Percentiles rank a stretch among this genome's conserved stretches.
Conservation (phyloP, 805 yeast species). For the Suhomyces canberraensis region DNA sequence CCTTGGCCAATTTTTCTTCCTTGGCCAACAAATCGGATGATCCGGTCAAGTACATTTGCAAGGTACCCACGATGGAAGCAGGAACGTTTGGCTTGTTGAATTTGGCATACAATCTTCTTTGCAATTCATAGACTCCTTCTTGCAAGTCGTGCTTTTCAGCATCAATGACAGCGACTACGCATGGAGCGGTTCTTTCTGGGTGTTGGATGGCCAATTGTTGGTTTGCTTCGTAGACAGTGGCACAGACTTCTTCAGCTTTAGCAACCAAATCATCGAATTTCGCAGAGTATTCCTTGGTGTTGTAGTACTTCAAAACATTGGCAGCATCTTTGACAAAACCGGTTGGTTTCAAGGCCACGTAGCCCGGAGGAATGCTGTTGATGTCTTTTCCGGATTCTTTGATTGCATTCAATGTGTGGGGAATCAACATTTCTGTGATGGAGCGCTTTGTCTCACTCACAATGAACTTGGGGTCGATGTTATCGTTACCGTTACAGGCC, state of each 20-base stretch:
- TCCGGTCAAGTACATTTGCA: constrained; percentile 85
- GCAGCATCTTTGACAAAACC: constrained; percentile 81
- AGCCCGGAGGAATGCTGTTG: constrained; percentile 82
- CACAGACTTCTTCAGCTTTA: constrained; percentile 64
- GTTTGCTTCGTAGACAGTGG: constrained; percentile 54
- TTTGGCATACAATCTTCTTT: constrained; percentile 70
- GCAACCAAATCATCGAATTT: constrained; percentile 58
- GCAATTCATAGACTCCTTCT: constrained; percentile 87
- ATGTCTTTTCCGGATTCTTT: constrained; percentile 42
- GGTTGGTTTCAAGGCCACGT: constrained; percentile 90
- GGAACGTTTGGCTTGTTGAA: constrained; percentile 62
- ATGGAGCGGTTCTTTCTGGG: constrained; percentile 68
- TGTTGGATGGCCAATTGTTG: constrained; percentile 43
- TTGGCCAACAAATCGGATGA: constrained; percentile 56
- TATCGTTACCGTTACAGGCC: constrained; percentile 78
- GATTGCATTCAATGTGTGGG: constrained; percentile 65
- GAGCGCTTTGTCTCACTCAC: constrained; percentile 64
- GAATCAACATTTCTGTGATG: constrained; percentile 62
- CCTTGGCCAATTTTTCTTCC: constrained; percentile 64
- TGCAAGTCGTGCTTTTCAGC: constrained; percentile 90
- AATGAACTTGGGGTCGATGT: constrained; percentile 57
- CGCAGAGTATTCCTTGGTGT: constrained; percentile 40
- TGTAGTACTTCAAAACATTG: constrained; percentile 60
- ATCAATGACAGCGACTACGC: constrained; percentile 76
- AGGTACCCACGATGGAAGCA: constrained; percentile 79